phyloP scores from a whole-genome alignment of 169 alveolate genomes.

The Plasmodium knowlesi region DNA sequence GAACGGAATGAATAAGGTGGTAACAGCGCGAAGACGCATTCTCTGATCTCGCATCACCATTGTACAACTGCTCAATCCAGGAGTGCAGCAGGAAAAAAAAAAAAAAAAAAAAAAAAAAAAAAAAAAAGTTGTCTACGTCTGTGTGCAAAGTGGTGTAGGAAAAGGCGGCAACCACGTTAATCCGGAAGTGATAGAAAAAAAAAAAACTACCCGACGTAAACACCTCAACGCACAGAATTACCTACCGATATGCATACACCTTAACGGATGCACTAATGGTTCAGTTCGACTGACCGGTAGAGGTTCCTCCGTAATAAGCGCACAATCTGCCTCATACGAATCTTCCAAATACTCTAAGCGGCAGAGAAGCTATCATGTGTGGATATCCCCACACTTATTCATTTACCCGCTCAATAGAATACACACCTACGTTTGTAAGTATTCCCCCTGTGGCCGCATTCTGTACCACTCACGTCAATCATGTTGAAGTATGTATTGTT shows the following conservation, averaged over 20 bases:
- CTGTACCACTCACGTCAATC: background rate
- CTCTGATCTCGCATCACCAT: background rate
- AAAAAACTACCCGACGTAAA: background rate
- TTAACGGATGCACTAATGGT: background rate
- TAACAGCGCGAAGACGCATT: background rate
- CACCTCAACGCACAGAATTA: background rate
- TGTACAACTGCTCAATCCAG: background rate
- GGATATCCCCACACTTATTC: background rate
- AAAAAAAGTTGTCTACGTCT: background rate
- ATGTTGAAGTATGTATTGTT: background rate
- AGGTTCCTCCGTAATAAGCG: background rate
- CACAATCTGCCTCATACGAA: background rate
- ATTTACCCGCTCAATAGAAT: background rate
- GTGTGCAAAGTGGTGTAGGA: background rate
- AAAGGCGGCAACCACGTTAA: background rate
- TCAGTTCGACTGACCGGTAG: background rate
- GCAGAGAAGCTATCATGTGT: background rate
- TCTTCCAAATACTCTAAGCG: background rate
- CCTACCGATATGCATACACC: background rate
- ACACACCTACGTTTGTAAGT: background rate
- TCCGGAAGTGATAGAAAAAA: background rate
- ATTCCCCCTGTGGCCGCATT: background rate
- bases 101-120: background rate
- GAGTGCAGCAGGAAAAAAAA: background rate
- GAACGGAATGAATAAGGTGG: background rate